Base-by-base conservation (phyloP, 208 protist genomes). In the Naegleria lovaniensis region DNA sequence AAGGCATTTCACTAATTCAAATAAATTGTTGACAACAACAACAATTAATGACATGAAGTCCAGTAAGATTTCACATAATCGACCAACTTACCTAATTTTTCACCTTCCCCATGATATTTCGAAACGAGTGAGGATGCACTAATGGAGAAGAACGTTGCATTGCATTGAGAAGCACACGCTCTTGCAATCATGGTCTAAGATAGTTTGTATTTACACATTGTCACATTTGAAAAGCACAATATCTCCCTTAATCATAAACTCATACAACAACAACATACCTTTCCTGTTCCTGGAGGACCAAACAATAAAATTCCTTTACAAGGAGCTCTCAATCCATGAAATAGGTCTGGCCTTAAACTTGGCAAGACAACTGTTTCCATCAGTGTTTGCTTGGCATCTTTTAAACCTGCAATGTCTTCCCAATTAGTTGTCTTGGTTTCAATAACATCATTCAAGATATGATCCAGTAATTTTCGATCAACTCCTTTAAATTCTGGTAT, bases 91-190 rank as follows among this genome's bases (percentile, higher is more conserved):
- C 38, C 92, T 36, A 98, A 93, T 93, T 98, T 93, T 93, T 99
- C 98, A 58, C 96, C 95, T 84, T 99, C 97, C 5, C 98, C 98
- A 13, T 99, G 94, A 91, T 97, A 98, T 4, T 97, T 94, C 43
- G 96, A 98, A 89, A 98, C 95, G 13, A 95, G 75, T 38, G 13
- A 19, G 4, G 96, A 96, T 15, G 93, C 96, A 92, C 97, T 96
- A 33, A 97, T 88, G 92, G 96, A 97, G 51, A 98, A 93, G 52
- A 98, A 93, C 3, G 95, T 94, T 86, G 96, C 95, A 39, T 93
- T 92, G 33, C 93, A 93, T 76, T 95, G 94, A 19, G 93, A 94
- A 91, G 96, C 97, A 1, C 97, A 90, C 0, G 96, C 96, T 93
- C 96, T 96, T 11, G 97, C 95, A 19, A 98, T 91, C 39, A 93